phyloP scores from a whole-genome alignment of 2,329 filamentous ascomycete species.

The Epichloe aotearoae region DNA sequence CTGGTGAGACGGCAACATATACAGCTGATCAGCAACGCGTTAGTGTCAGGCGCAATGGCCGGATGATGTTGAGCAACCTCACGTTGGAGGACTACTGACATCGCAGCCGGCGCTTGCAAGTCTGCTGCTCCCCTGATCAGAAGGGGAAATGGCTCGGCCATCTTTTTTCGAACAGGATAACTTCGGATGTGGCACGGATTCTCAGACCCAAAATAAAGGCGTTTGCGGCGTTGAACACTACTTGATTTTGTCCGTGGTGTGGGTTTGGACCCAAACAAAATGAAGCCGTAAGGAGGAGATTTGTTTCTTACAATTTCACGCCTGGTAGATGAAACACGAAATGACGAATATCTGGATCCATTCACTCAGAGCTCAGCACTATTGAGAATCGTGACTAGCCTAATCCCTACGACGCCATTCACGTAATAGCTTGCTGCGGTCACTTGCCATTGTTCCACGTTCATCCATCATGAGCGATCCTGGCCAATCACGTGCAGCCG shows the following conservation, averaged over 20 bases:
- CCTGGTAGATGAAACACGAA: neutral
- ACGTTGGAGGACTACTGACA: neutral
- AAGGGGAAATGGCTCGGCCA: neutral
- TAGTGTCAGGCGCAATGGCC: no score
- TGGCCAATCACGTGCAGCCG: neutral
- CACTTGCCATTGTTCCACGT: neutral
- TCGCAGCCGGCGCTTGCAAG: neutral
- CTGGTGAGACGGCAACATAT: neutral
- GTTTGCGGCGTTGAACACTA: slow-evolving; percentile 1
- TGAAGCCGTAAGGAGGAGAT: neutral
- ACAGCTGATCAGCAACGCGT: neutral
- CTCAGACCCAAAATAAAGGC: neutral
- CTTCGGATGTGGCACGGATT: neutral
- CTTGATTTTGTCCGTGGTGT: neutral
- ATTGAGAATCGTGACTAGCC: neutral
- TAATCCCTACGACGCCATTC: neutral
- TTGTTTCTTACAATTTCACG: neutral
- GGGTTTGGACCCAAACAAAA: no score
- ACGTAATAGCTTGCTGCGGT: neutral
- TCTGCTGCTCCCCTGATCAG: neutral
- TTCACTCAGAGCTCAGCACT: neutral
- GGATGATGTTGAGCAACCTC: neutral
- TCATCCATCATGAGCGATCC: no score
- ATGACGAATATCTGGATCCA: neutral
- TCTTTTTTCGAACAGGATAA: neutral